A percentile compares a stretch with the other conserved stretches of the same genome.
These are phyloP conservation scores for Xylaria acuta DNA, from an alignment of 495 filamentous ascomycete species.

Conservation along the genomic window DNA sequence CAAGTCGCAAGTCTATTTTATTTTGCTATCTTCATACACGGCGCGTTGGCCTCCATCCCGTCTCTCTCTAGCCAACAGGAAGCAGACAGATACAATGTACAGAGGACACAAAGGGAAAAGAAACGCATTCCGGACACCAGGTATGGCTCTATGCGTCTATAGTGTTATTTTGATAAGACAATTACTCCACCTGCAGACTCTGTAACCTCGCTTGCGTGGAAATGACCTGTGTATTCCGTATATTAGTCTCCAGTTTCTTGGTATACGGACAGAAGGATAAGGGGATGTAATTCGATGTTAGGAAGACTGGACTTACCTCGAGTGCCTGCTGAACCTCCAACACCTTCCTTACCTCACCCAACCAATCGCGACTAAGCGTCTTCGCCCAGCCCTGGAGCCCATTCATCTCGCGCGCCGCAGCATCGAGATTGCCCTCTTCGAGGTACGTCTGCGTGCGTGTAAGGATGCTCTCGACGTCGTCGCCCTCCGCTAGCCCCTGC, in stretches of 20 bases:
- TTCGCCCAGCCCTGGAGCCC: slow-evolving; percentile 89
- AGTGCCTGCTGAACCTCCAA: slow-evolving; percentile 95
- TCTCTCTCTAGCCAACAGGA: background rate
- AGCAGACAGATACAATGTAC: slow-evolving; percentile 21
- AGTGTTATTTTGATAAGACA: slow-evolving; percentile 1
- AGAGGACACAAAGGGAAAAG: slow-evolving; percentile 19
- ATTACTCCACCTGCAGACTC: slow-evolving; percentile 62
- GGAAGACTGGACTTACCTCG: slow-evolving; percentile 68
- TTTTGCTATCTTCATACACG: slow-evolving; percentile 28
- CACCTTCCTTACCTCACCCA: slow-evolving; percentile 83
- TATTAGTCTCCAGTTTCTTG: background rate
- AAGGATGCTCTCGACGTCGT: slow-evolving; percentile 94
- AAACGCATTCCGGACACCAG: background rate
- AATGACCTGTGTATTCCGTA: slow-evolving; percentile 53
- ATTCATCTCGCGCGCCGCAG: slow-evolving; percentile 94
- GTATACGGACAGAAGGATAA: too few relatives aligned
- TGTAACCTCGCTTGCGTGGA: slow-evolving; percentile 67
- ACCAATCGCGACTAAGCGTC: slow-evolving; percentile 90
- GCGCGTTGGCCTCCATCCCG: background rate
- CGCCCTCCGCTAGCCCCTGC: slow-evolving; percentile 80
- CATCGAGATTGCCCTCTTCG: slow-evolving; percentile 91
- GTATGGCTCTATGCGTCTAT: slow-evolving; percentile 28
- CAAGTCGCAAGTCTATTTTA: slow-evolving; percentile 18
- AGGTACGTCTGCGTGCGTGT: slow-evolving; percentile 84
- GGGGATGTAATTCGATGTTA: background rate